Evolutionary conservation across 2,329 filamentous ascomycete species (phyloP).

Genomic region (Cercospora canescens): DNA sequence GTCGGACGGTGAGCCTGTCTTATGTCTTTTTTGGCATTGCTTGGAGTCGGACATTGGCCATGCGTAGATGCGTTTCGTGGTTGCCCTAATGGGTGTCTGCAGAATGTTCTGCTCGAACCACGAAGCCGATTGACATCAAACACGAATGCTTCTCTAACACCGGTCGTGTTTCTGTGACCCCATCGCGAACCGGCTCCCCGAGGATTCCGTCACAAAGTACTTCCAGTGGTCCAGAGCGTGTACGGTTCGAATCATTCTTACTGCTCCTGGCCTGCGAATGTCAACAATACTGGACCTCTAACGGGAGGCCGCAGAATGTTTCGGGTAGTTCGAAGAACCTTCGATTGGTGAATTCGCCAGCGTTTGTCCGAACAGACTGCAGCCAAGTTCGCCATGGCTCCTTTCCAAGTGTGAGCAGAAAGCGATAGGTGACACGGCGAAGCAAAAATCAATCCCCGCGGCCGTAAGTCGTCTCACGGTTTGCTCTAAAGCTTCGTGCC

Average conservation of each 20-base stretch:
- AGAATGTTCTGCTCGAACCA: conserved; percentile 2
- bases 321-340: background rate
- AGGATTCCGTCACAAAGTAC: background rate
- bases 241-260: too few species aligned
- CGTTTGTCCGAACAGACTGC: background rate
- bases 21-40: too few species aligned
- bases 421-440: background rate
- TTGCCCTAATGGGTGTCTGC: background rate
- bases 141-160: background rate
- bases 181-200: background rate
- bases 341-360: background rate
- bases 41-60: background rate
- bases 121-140: background rate
- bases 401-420: background rate
- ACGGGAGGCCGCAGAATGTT: conserved; percentile 11
- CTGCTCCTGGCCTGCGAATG: background rate
- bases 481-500: background rate
- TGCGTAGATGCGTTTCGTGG: background rate
- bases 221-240: background rate
- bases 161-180: background rate
- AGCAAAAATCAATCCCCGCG: background rate
- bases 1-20: too few species aligned
- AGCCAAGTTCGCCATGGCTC: background rate
- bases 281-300: background rate
- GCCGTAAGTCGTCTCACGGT: background rate